These are phyloP conservation scores for Basipetospora chlamydospora DNA, from an alignment of 2,329 filamentous ascomycete species.

Conservation along the genomic window DNA sequence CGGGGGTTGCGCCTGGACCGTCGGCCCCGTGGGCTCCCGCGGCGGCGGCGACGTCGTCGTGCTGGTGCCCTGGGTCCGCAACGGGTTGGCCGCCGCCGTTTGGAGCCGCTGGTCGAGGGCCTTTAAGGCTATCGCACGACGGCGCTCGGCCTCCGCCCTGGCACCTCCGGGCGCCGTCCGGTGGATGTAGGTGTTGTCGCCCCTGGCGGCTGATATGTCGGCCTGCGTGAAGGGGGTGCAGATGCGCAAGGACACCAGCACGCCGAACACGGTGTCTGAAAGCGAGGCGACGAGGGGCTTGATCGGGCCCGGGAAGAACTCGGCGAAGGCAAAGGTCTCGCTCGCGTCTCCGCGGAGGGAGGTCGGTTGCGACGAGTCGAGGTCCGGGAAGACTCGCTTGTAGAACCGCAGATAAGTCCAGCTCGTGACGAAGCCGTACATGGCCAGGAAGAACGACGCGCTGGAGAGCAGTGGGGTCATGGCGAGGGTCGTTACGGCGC, in stretches of 20 bases:
- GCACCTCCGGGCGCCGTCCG: constrained; percentile 50
- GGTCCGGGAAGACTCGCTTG: constrained; percentile 59
- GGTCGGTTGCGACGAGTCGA: constrained; percentile 44
- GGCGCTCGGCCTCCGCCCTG: constrained; percentile 79
- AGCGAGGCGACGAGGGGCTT: constrained; percentile 65
- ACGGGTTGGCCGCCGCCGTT: constrained; percentile 51
- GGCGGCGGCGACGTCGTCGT: constrained; percentile 12
- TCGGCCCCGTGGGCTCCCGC: constrained; percentile 32
- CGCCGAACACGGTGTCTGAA: constrained; percentile 58
- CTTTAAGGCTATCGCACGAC: constrained; percentile 77
- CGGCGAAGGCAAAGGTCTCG: constrained; percentile 90
- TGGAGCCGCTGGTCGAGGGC: constrained; percentile 84
- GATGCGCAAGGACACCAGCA: constrained; percentile 60
- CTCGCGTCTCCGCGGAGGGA: constrained; percentile 77
- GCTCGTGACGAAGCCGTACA: constrained; percentile 70
- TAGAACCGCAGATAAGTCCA: constrained; percentile 97
- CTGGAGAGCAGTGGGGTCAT: constrained; percentile 45
- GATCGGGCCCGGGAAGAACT: constrained; percentile 79
- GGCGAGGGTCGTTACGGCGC: constrained; percentile 51
- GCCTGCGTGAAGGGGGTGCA: constrained; percentile 76
- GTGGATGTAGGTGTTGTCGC: constrained; percentile 42
- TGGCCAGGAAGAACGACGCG: constrained; percentile 64
- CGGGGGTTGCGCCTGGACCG: constrained; percentile 41
- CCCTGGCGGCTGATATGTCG: constrained; percentile 62
- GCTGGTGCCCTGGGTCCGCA: constrained; percentile 15